Conservation (phyloP, 192 early-diverging fungal species). For the Coemansia pectinata region DNA sequence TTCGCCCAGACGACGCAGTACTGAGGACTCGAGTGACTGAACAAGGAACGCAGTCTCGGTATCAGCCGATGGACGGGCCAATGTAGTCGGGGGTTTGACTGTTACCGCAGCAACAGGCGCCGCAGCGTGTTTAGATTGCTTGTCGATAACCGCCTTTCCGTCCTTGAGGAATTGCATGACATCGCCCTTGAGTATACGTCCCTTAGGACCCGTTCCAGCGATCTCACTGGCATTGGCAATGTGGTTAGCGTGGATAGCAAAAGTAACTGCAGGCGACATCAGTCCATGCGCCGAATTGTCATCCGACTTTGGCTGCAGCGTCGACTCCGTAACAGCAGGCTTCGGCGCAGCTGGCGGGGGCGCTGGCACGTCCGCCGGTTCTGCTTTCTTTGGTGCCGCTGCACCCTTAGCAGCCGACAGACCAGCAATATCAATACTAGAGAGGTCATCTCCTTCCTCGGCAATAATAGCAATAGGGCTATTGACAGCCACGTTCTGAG, state of each 20-base stretch:
- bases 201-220: constrained; percentile 63
- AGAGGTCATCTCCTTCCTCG: constrained; percentile 86
- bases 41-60: constrained; percentile 45
- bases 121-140: constrained; percentile 9
- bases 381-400: not conserved
- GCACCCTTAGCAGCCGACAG: constrained; percentile 7
- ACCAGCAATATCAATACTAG: constrained; percentile 71
- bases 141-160: constrained; percentile 57
- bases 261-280: constrained; percentile 46
- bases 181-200: constrained; percentile 76
- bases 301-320: constrained; percentile 18
- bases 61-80: constrained; percentile 12
- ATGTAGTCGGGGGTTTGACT: not conserved
- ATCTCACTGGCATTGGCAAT: constrained; percentile 52
- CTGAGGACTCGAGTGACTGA: constrained; percentile 44
- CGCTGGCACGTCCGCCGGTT: not conserved
- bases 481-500: constrained; percentile 73
- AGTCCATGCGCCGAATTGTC: constrained; percentile 22
- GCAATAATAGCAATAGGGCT: constrained; percentile 80
- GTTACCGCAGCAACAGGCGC: not conserved
- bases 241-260: constrained; percentile 49
- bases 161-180: constrained; percentile 62
- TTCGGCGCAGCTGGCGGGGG: constrained; percentile 6
- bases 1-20: constrained; percentile 42
- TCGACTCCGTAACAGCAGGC: constrained; percentile 11